Base-by-base conservation (phyloP, 371 early-diverging fungal genomes). In the Saksenaea vasiformis region DNA sequence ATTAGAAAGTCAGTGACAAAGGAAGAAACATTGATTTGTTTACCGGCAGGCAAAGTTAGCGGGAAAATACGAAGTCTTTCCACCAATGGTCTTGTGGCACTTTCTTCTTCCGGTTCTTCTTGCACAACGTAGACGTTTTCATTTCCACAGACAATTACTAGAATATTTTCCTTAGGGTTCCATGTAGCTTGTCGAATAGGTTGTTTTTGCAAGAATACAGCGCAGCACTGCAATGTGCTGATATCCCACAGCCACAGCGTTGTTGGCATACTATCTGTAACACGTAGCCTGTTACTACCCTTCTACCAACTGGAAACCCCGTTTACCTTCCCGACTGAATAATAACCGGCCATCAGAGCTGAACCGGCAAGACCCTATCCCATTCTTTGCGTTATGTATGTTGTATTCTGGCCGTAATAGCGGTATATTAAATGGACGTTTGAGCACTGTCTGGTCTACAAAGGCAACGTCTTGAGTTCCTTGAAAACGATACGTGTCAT, bases 241-340 rank as follows among this genome's bases (percentile, higher is more conserved):
- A 87, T 51, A 65, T 85, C 76, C 90, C 89, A 89, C 15, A 90
- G 72, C 87, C 89, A 91, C 11, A 88, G 75, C 0, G 72, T 66
- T 38, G 67, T 83, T 1, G 91, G 89, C 81, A 86, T 88, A 59
- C 73, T 78, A 66, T 91, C 87, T 87, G 63, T 13, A 22, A 61
- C n/a, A n/a, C n/a, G n/a, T 55, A 44, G 44, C 53, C 10, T 37
- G 8, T 22, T 24, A 5, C 11, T 31, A 36, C 22, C n/a, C n/a
- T 15, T 17, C 26, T 58, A 59, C 26, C 28, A 35, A 37, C 73
- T 69, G 54, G 87, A 15, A 47, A 4, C 41, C 51, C 34, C 11
- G 27, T 62, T 47, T 70, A 74, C 79, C 94, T 74, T 70, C 70
- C 28, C 67, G 62, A 0, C 83, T 84, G 2, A 65, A 78, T 10